Evolutionary conservation across 1,139 yeast genomes (phyloP).

Genomic region (Hemisphaericaspora xylofermentans): DNA sequence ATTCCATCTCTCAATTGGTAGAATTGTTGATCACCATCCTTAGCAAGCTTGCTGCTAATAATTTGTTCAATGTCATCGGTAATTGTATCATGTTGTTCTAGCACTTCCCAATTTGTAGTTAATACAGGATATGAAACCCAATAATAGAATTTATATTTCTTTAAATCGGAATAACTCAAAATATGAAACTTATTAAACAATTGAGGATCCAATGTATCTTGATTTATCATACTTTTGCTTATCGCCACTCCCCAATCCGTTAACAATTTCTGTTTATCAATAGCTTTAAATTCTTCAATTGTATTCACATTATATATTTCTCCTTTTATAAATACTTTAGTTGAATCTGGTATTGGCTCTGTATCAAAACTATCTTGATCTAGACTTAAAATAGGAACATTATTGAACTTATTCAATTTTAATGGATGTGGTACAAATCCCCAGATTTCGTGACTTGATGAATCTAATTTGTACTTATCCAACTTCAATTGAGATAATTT

Average conservation of each 20-base stretch:
- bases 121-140: slow-evolving; percentile 81
- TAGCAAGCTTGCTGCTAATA: slow-evolving; percentile 4
- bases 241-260: slow-evolving; percentile 40
- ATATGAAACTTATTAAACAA: slow-evolving; percentile 48
- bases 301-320: slow-evolving; percentile 68
- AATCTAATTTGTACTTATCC: slow-evolving; percentile 62
- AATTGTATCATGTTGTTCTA: slow-evolving; percentile 7
- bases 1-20: slow-evolving; percentile 14
- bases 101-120: slow-evolving; percentile 41
- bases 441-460: slow-evolving; percentile 42
- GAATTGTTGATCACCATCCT: slow-evolving; percentile 12
- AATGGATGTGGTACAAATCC: slow-evolving; percentile 32
- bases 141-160: slow-evolving; percentile 81
- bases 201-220: slow-evolving; percentile 12
- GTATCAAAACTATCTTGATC: slow-evolving; percentile 47
- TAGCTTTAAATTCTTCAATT: slow-evolving; percentile 72
- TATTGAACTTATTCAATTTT: slow-evolving; percentile 39
- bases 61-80: slow-evolving; percentile 4
- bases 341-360: slow-evolving; percentile 32
- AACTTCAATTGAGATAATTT: slow-evolving; percentile 66
- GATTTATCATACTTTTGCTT: slow-evolving; percentile 14
- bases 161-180: slow-evolving; percentile 80
- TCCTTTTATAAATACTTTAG: slow-evolving; percentile 20
- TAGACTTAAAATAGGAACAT: slow-evolving; percentile 37
- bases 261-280: slow-evolving; percentile 62